Evolutionary conservation across 495 filamentous ascomycete genomes (phyloP).

Genomic region (Penicillium robsamsonii): DNA sequence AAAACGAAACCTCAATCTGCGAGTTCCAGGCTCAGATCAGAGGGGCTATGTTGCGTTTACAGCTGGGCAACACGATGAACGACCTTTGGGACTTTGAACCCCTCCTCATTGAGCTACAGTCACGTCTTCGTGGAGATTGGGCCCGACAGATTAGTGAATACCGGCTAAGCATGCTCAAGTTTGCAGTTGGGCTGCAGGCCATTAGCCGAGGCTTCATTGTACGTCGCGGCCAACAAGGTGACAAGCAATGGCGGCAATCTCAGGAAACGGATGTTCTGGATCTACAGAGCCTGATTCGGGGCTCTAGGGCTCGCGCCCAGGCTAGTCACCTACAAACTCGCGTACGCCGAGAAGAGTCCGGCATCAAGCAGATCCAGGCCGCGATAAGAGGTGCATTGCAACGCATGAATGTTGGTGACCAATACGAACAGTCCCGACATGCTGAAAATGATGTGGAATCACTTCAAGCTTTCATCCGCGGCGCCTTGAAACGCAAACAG

Average conservation of each 20-base stretch:
- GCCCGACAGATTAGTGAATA: constrained; percentile 75
- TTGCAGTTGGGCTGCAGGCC: constrained; percentile 75
- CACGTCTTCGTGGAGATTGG: constrained; percentile 76
- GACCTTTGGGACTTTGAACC: constrained; percentile 86
- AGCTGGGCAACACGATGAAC: constrained; percentile 81
- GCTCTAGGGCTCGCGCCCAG: constrained; percentile 67
- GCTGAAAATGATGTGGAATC: constrained; percentile 55
- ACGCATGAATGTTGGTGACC: constrained; percentile 45
- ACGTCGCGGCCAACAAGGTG: constrained; percentile 58
- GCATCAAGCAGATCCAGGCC: constrained; percentile 59
- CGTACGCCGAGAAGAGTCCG: constrained; percentile 56
- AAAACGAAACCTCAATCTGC: constrained; percentile 65
- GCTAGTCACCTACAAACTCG: constrained; percentile 61
- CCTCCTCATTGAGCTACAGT: constrained; percentile 74
- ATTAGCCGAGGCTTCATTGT: constrained; percentile 75
- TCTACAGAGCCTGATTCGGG: constrained; percentile 83
- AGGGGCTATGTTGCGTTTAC: constrained; percentile 74
- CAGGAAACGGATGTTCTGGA: constrained; percentile 69
- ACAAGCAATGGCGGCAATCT: constrained; percentile 65
- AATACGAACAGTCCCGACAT: constrained; percentile 42
- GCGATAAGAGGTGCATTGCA: constrained; percentile 60
- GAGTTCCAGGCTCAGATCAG: constrained; percentile 88
- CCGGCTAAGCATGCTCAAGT: constrained; percentile 72
- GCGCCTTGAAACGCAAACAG: constrained; percentile 47
- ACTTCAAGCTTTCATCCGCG: constrained; percentile 61